Percentiles rank a stretch among this genome's conserved stretches.
Evolutionary conservation across 345 rosid genomes (phyloP).

Genomic region (Hibiscus mutabilis): DNA sequence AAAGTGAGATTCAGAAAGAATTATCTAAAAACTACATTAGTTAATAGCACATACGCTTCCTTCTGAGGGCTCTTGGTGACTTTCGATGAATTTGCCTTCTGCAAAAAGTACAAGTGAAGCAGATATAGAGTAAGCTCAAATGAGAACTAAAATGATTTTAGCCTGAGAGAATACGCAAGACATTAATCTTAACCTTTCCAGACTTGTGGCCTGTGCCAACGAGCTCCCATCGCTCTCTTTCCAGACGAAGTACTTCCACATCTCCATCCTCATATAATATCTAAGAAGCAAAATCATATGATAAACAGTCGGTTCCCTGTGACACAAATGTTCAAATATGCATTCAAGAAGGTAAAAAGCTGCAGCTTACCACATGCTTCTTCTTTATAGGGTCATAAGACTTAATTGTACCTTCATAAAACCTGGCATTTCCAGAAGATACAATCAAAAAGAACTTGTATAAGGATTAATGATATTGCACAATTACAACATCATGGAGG

Average conservation of each 20-base stretch:
- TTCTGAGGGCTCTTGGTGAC: constrained; percentile 28
- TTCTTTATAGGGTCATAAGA: constrained; percentile 74
- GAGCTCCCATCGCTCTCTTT: constrained; percentile 89
- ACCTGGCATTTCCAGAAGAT: constrained; percentile 46
- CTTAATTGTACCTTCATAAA: constrained; percentile 85
- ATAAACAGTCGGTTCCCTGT: background rate
- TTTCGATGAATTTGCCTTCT: constrained; percentile 50
- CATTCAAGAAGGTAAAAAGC: constrained; percentile 9
- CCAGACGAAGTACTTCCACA: constrained; percentile 80
- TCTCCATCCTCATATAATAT: constrained; percentile 91
- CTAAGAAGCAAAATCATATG: constrained; percentile 24
- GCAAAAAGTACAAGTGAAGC: constrained; percentile 22
- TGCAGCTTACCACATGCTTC: constrained; percentile 76
- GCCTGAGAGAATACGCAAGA: background rate
- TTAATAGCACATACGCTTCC: constrained; percentile 42
- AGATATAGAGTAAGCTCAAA: constrained; percentile 17
- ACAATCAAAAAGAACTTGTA: too few species aligned
- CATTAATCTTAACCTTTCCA: background rate
- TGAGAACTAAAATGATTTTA: background rate
- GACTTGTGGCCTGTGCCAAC: constrained; percentile 43
- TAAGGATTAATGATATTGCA: background rate
- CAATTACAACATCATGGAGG: background rate
- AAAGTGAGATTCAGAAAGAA: background rate
- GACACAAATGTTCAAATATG: constrained; percentile 6
- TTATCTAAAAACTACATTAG: constrained; percentile 1